Evolutionary conservation across 2,329 filamentous ascomycete genomes (phyloP).

Genomic region (Penicillium polonicum): DNA sequence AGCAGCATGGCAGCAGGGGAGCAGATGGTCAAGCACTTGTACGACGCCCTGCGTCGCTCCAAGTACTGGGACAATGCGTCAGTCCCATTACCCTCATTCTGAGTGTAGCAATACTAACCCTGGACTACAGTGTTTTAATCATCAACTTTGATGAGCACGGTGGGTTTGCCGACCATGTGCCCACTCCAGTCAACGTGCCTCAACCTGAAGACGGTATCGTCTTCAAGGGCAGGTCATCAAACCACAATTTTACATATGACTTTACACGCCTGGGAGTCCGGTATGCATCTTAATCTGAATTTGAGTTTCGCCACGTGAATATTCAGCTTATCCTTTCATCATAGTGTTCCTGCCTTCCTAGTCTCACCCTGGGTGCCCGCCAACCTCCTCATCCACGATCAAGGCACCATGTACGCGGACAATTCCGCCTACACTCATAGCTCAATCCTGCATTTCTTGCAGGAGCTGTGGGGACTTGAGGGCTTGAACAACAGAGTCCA

Average conservation of each 20-base stretch:
- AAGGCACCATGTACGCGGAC: too few relatives aligned
- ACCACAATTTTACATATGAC: conserved; percentile 37
- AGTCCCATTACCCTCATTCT: conserved; percentile 1
- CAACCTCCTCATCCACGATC: too few relatives aligned
- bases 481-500: conserved; percentile 44
- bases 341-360: conserved; percentile 36
- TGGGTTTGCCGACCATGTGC: conserved; percentile 43
- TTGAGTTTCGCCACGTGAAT: neutral
- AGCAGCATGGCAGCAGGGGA: conserved; percentile 41
- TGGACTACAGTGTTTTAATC: conserved; percentile 33
- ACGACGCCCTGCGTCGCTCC: conserved; percentile 43
- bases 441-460: conserved; percentile 32
- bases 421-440: too few relatives aligned
- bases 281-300: conserved; percentile 11
- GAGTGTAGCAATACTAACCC: neutral
- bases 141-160: conserved; percentile 46
- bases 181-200: conserved; percentile 40
- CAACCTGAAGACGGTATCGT: conserved; percentile 35
- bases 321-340: conserved; percentile 1
- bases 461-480: conserved; percentile 42
- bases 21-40: conserved; percentile 43
- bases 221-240: conserved; percentile 32
- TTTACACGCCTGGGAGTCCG: conserved; percentile 43
- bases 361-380: conserved; percentile 16
- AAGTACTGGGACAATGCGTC: conserved; percentile 41